phyloP scores from a whole-genome alignment of 2,329 filamentous ascomycete species.

The Fusarium mundagurra region DNA sequence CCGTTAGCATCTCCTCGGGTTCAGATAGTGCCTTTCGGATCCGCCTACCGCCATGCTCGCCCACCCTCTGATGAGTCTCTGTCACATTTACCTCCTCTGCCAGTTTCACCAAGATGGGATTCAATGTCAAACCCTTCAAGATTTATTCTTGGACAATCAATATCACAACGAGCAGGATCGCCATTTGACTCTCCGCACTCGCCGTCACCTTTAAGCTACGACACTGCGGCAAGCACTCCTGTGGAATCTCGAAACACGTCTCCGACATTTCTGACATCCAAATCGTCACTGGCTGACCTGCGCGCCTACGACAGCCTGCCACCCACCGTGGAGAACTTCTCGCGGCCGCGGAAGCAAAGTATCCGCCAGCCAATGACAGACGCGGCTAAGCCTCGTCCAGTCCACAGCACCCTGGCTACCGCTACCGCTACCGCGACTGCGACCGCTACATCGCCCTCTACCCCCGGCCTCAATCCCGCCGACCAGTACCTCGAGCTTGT shows the following conservation, averaged over 20 bases:
- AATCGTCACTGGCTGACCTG: conserved; percentile 48
- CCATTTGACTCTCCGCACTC: conserved; percentile 42
- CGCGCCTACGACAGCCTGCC: conserved; percentile 50
- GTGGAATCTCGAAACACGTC: conserved; percentile 44
- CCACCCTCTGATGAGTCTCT: conserved; percentile 37
- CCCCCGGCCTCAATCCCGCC: conserved; percentile 41
- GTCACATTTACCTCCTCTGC: conserved; percentile 48
- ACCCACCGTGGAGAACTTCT: conserved; percentile 65
- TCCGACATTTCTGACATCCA: conserved; percentile 45
- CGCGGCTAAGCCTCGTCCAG: conserved; percentile 44
- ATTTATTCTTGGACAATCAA: conserved; percentile 40
- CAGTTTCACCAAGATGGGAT: conserved; percentile 59
- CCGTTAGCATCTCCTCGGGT: conserved; percentile 37
- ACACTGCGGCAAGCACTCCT: conserved; percentile 34
- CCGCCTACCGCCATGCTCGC: conserved; percentile 32
- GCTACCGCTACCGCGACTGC: background rate
- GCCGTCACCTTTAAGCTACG: conserved; percentile 39
- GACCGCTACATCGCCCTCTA: conserved; percentile 8
- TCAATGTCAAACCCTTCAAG: conserved; percentile 46
- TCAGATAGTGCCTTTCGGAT: conserved; percentile 37
- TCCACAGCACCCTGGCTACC: conserved; percentile 27
- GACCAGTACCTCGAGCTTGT: conserved; percentile 46
- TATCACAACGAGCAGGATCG: conserved; percentile 35
- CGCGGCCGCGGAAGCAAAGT: conserved; percentile 66
- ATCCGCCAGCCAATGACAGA: conserved; percentile 56